These are phyloP conservation scores for Tolypocladium pustulatum DNA, from an alignment of 2,329 filamentous ascomycete species.

Conservation along the genomic window DNA sequence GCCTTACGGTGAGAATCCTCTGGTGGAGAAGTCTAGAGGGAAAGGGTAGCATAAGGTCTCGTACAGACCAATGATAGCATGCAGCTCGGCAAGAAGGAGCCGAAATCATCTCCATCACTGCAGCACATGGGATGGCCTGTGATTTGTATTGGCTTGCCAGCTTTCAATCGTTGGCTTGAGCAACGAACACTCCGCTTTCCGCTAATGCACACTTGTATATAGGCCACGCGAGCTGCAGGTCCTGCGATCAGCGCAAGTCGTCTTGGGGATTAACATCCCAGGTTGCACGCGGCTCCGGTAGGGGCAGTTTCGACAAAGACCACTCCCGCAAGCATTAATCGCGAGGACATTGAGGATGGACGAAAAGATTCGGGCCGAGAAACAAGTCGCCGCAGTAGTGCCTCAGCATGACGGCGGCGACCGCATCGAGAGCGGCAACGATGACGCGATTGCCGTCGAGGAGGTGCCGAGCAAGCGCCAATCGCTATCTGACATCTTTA, in stretches of 20 bases:
- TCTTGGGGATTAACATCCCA: not conserved
- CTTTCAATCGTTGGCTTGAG: not conserved
- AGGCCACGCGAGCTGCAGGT: not conserved
- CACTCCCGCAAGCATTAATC: not conserved
- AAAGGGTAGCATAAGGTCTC: not conserved
- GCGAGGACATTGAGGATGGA: not conserved
- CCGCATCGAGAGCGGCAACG: not conserved
- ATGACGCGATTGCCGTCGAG: not conserved
- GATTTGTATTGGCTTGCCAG: not conserved
- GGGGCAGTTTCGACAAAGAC: not conserved
- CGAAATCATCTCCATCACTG: not conserved
- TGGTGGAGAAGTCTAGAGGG: not conserved
- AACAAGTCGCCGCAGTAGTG: not conserved
- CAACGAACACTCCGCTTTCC: not conserved
- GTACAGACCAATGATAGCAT: not conserved
- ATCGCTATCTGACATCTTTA: constrained; percentile 14
- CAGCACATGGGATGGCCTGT: not conserved
- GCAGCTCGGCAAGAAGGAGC: not conserved
- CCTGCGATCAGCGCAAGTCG: not conserved
- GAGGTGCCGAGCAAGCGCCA: constrained; percentile 5
- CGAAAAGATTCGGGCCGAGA: not conserved
- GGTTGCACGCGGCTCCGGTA: not conserved
- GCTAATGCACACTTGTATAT: not conserved
- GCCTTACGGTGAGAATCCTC: not conserved
- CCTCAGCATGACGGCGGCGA: not conserved